Conservation (phyloP, 495 filamentous ascomycete species). For the Glarea lozoyensis region DNA sequence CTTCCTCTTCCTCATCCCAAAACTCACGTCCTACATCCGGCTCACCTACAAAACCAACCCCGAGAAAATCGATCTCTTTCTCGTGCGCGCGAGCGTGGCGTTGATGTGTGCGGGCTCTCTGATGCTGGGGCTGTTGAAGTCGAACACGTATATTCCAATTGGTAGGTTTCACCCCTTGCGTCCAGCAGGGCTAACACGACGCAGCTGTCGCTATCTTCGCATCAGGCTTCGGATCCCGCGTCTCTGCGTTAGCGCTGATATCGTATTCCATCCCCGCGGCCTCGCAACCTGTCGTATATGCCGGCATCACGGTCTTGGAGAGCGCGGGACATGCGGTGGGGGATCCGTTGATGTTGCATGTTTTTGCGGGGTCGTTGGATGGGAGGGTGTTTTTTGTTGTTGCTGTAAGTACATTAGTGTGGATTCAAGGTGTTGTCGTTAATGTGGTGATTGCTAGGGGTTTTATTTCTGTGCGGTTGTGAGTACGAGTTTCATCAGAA, state of each 20-base stretch:
- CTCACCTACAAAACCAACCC: slow-evolving; percentile 7
- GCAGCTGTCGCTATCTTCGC: slow-evolving; percentile 18
- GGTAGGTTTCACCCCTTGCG: slow-evolving; percentile 8
- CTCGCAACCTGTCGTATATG: slow-evolving; percentile 16
- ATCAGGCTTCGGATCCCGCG: slow-evolving; percentile 15
- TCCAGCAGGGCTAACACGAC: not conserved
- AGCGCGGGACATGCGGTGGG: slow-evolving; percentile 18
- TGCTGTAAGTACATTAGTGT: slow-evolving; percentile 10
- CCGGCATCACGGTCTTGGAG: slow-evolving; percentile 16
- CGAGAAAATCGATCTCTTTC: slow-evolving; percentile 13
- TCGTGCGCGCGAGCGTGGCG: slow-evolving; percentile 10
- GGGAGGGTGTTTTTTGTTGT: slow-evolving; percentile 17
- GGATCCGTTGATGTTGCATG: slow-evolving; percentile 17
- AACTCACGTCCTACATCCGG: slow-evolving; percentile 6
- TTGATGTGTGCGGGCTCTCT: slow-evolving; percentile 15
- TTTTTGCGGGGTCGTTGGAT: slow-evolving; percentile 11
- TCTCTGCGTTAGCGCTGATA: slow-evolving; percentile 15
- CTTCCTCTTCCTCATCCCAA: slow-evolving; percentile 17
- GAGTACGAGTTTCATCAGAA: slow-evolving; percentile 11
- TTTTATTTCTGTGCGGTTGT: slow-evolving; percentile 5
- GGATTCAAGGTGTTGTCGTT: not conserved
- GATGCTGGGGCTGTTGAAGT: slow-evolving; percentile 8
- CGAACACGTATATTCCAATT: slow-evolving; percentile 4
- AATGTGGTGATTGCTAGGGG: slow-evolving; percentile 2
- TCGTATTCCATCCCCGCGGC: slow-evolving; percentile 19